These are phyloP conservation scores for Silene uniflora DNA, from an alignment of 148 eudicot species.

Conservation along the genomic window DNA sequence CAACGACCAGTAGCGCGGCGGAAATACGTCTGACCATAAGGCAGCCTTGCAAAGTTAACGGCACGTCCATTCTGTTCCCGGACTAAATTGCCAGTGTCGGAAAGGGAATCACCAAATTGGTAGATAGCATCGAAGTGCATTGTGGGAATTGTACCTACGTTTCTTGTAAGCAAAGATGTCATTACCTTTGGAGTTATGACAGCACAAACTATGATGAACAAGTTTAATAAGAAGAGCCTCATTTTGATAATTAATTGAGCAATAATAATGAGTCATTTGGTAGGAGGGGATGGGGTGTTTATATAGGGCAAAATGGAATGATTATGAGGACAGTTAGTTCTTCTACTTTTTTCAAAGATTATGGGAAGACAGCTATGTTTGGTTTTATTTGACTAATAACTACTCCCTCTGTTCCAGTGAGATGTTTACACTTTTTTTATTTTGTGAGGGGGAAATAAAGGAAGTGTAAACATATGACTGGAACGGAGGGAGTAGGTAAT, in stretches of 20 bases:
- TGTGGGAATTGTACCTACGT: background rate
- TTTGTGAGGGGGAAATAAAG: no score
- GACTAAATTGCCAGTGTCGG: conserved; percentile 37
- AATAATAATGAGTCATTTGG: background rate
- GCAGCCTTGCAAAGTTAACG: conserved; percentile 20
- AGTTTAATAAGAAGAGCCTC: conserved; percentile 6
- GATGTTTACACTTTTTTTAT: no score
- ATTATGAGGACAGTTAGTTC: background rate
- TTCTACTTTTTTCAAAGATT: background rate
- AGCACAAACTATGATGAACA: conserved; percentile 2
- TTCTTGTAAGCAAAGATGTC: background rate
- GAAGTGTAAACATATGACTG: no score
- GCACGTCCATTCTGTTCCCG: conserved; percentile 6
- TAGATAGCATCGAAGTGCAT: conserved; percentile 34
- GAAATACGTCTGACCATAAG: conserved; percentile 30
- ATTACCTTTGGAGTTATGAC: background rate
- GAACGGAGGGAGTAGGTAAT: no score
- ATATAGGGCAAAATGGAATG: conserved; percentile 5
- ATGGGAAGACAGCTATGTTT: background rate
- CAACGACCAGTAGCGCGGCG: conserved; percentile 42
- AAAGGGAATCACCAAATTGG: conserved; percentile 43
- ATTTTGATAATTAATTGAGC: background rate
- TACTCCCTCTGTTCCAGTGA: no score
- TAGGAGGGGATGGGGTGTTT: background rate
- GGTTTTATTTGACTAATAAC: background rate